Conservation (phyloP, 2,329 filamentous ascomycete species). For the Calonectria pseudoturangicola region DNA sequence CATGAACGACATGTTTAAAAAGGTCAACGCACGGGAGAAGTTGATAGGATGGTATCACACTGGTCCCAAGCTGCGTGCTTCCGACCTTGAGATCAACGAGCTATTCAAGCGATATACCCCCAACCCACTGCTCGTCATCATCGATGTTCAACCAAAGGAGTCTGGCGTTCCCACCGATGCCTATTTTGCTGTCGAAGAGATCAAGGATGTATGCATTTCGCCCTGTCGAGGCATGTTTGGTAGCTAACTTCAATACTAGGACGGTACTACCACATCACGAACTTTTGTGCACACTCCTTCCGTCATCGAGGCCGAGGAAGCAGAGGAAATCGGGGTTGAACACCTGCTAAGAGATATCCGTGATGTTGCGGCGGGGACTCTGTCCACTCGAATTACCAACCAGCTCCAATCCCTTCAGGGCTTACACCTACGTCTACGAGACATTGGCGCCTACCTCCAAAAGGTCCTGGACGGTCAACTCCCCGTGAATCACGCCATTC, state of each 20-base stretch:
- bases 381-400: slow-evolving; percentile 97
- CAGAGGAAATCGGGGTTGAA: slow-evolving; percentile 98
- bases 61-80: slow-evolving; percentile 95
- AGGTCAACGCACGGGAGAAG: slow-evolving; percentile 99
- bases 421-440: slow-evolving; percentile 92
- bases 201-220: slow-evolving; percentile 88
- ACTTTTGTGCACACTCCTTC: slow-evolving; percentile 99
- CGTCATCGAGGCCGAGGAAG: slow-evolving; percentile 98
- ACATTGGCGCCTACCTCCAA: slow-evolving; percentile 96
- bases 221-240: background rate
- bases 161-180: slow-evolving; percentile 98
- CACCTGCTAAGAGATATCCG: slow-evolving; percentile 98
- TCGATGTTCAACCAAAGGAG: slow-evolving; percentile 98
- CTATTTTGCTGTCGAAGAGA: slow-evolving; percentile 99
- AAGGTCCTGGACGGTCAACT: slow-evolving; percentile 95
- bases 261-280: slow-evolving; percentile 96
- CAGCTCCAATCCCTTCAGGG: slow-evolving; percentile 98
- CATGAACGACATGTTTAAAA: slow-evolving; percentile 99
- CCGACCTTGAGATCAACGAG: slow-evolving; percentile 99
- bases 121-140: slow-evolving; percentile 96
- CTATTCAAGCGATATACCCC: slow-evolving; percentile 99
- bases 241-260: slow-evolving; percentile 70
- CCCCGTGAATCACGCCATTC: slow-evolving; percentile 96
- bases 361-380: slow-evolving; percentile 96
- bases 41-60: slow-evolving; percentile 99